Base-by-base conservation (phyloP, 148 eudicot species). In the Polygonum maritimum region DNA sequence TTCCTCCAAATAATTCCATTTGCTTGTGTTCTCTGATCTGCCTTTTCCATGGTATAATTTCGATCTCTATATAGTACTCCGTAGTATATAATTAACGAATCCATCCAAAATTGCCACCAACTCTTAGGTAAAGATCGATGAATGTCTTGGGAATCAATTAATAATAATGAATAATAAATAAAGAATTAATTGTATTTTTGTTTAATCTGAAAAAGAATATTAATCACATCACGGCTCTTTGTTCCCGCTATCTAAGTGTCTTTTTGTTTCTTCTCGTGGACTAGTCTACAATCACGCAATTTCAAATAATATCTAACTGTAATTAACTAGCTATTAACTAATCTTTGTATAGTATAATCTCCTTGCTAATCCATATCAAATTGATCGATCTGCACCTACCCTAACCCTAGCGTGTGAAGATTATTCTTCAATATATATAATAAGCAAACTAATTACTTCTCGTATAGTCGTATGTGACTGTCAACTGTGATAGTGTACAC, bases 211-310 rank as follows among this genome's bases (percentile, higher is more conserved):
- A 67, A 67, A 67, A 35, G 71, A 67, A 67, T 67, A 67, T 67
- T 67, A 67, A 67, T 67, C 71, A 67, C 19, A 67, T 67, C 71
- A 67, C 45, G 71, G 71, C 71, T 67, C 71, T 35, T 15, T 67
- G 71, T 67, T 67, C 71, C 71, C 71, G 41, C 71, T 67, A 67
- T 67, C 71, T 67, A 67, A 67, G 44, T 67, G 71, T 67, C 44
- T 35, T 67, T 67, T 67, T 67, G 71, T 67, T 67, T 35, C 71
- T 67, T 67, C 71, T 67, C 19, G 71, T 36, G 45, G 71, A 67
- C 45, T 67, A 67, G 44, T 35, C 71, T 67, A 36, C 44, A 10
- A 36, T 36, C 45, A 67, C 44, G 10, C 71, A 67, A 15, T 67
- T 67, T 67, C 10, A 36, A 67, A 67, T 67, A 36, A 6, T 67